Base-by-base conservation (phyloP, 1,284 basidiomycete genomes). In the Sparassis latifolia region DNA sequence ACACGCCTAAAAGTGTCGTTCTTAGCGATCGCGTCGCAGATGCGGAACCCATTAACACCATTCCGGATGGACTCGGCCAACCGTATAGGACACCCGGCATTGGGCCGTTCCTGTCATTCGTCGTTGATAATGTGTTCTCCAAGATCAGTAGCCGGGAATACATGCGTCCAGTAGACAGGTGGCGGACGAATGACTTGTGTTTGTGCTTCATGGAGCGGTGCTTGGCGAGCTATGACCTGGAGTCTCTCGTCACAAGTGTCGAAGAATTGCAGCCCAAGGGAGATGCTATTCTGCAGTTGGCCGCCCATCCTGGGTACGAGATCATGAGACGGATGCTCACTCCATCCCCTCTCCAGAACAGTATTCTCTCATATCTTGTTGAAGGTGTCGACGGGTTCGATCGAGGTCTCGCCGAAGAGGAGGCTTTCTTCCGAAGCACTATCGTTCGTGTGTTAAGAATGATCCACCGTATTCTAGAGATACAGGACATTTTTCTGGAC, bases 401-500 rank as follows among this genome's bases (percentile, higher is more conserved):
- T 58, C 82, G 80, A 57, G 79, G 80, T 9, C 68, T 85, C 6
- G 79, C 83, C 0, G 76, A 81, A 7, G 82, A 86, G 47, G 82
- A 89, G 60, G 78, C 79, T 0, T 82, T 74, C 65, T 92, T 87
- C 70, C 78, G 77, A 38, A 78, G 77, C 49, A 91, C 89, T 3
- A 86, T 97, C 53, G 73, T 85, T 31, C 84, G 90, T 12, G 81
- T 91, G 3, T 72, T 99, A 42, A 78, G 93, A 53, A 93, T 97
- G 57, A 76, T 93, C 31, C 80, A 86, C 56, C 82, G 92, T 2
- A 80, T 91, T 0, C 73, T 97, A 49, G 88, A 92, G 51, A 77
- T 94, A 33, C 94, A 98, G 65, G 84, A 90, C 48, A 78, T 92
- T 47, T 98, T 96, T 72, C 75, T 94, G 43, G 92, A 97, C 53